Percentiles rank a stretch among this genome's conserved stretches.
Evolutionary conservation across 1,284 basidiomycete genomes (phyloP).

Genomic region (Leccinum griseonigrum): DNA sequence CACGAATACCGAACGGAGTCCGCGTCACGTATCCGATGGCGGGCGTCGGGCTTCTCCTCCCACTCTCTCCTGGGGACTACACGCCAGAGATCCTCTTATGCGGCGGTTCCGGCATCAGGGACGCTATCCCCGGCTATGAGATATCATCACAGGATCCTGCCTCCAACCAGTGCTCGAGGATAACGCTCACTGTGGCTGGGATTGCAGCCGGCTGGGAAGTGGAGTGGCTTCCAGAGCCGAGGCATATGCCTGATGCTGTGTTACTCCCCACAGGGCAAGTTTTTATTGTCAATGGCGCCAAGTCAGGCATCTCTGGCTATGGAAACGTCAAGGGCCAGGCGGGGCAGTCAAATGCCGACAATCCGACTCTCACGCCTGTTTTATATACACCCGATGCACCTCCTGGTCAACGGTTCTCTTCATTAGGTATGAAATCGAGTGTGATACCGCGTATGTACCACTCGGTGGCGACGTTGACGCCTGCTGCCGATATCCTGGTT

Average conservation of each 20-base stretch:
- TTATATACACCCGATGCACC: conserved; percentile 70
- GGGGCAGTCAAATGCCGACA: conserved; percentile 76
- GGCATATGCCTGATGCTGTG: conserved; percentile 80
- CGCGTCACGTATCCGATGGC: conserved; percentile 83
- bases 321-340: conserved; percentile 73
- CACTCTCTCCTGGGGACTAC: conserved; percentile 65
- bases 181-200: conserved; percentile 62
- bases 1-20: conserved; percentile 73
- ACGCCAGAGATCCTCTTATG: conserved; percentile 73
- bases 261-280: conserved; percentile 78
- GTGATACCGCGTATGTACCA: conserved; percentile 82
- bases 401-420: conserved; percentile 61
- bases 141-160: conserved; percentile 72
- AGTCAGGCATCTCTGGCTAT: conserved; percentile 78
- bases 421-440: conserved; percentile 61
- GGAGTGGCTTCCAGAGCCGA: conserved; percentile 70
- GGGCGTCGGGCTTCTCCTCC: conserved; percentile 69
- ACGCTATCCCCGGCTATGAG: conserved; percentile 54
- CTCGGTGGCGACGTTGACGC: conserved; percentile 72
- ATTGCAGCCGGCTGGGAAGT: conserved; percentile 72
- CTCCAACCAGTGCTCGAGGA: conserved; percentile 70
- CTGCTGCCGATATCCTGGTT: conserved; percentile 69
- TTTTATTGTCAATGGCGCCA: conserved; percentile 75
- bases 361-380: conserved; percentile 71
- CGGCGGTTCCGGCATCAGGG: conserved; percentile 72